Conservation (phyloP, 345 rosid species). For the Luvunga scandens region DNA sequence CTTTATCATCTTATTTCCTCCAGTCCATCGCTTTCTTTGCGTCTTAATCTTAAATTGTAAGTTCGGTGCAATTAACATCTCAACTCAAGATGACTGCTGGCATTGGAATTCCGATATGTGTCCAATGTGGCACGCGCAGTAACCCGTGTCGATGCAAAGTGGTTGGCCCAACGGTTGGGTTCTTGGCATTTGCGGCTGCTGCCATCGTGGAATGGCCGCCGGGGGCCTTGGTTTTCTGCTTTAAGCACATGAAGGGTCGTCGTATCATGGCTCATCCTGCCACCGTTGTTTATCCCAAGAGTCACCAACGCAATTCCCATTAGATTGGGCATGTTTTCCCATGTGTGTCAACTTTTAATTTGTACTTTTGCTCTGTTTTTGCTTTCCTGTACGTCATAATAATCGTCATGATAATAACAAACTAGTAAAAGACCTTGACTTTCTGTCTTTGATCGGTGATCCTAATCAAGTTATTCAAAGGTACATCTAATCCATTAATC, state of each 20-base stretch:
- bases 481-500: no score
- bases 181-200: constrained; percentile 68
- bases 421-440: no score
- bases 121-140: constrained; percentile 63
- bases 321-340: constrained; percentile 10
- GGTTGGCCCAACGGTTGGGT: constrained; percentile 77
- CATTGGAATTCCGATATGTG: constrained; percentile 52
- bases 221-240: constrained; percentile 76
- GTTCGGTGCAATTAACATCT: not conserved
- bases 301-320: constrained; percentile 64
- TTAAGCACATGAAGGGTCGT: constrained; percentile 66
- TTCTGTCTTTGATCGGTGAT: no score
- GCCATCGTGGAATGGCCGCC: constrained; percentile 85
- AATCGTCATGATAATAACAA: no score
- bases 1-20: no score
- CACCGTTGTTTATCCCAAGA: constrained; percentile 66
- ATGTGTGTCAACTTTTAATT: not conserved
- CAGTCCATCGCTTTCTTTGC: not conserved
- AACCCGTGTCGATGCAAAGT: constrained; percentile 92
- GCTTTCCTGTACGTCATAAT: not conserved
- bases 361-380: not conserved
- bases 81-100: constrained; percentile 12
- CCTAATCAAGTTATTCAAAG: no score
- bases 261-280: constrained; percentile 88
- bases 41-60: no score